Evolutionary conservation across 2,329 filamentous ascomycete species (phyloP).

Genomic region (Epichloe coenophiala): DNA sequence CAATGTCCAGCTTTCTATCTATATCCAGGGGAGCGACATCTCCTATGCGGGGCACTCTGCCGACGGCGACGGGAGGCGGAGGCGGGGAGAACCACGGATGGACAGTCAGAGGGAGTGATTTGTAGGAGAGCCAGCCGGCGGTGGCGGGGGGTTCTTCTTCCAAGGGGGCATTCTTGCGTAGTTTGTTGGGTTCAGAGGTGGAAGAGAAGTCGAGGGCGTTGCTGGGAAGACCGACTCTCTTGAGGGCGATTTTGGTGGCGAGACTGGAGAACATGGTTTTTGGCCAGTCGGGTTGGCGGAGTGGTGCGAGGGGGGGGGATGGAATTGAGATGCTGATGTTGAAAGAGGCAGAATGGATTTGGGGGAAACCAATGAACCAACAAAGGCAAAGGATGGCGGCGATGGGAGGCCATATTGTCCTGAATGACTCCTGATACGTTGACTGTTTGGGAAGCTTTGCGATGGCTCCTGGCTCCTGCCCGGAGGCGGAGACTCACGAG

Average conservation of each 20-base stretch:
- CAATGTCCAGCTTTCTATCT: conserved; percentile 29
- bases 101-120: conserved; percentile 35
- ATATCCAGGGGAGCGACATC: conserved; percentile 32
- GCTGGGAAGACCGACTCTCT: conserved; percentile 39
- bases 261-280: conserved; percentile 39
- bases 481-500: too few relatives aligned
- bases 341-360: not conserved
- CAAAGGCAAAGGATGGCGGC: too few relatives aligned
- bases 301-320: not conserved
- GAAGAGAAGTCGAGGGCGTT: conserved; percentile 30
- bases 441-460: not conserved
- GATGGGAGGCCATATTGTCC: not conserved
- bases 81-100: conserved; percentile 39
- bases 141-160: conserved; percentile 18
- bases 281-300: not conserved
- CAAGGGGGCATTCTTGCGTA: conserved; percentile 18
- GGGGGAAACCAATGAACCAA: too few relatives aligned
- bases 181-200: conserved; percentile 18
- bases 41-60: conserved; percentile 31
- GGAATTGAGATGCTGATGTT: not conserved
- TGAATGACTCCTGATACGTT: not conserved
- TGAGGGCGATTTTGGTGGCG: conserved; percentile 44
- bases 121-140: conserved; percentile 35
- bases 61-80: conserved; percentile 35
- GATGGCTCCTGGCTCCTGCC: not conserved